These are phyloP conservation scores for Globisporangium perplexum DNA, from an alignment of 352 stramenopile species.

Conservation along the genomic window DNA sequence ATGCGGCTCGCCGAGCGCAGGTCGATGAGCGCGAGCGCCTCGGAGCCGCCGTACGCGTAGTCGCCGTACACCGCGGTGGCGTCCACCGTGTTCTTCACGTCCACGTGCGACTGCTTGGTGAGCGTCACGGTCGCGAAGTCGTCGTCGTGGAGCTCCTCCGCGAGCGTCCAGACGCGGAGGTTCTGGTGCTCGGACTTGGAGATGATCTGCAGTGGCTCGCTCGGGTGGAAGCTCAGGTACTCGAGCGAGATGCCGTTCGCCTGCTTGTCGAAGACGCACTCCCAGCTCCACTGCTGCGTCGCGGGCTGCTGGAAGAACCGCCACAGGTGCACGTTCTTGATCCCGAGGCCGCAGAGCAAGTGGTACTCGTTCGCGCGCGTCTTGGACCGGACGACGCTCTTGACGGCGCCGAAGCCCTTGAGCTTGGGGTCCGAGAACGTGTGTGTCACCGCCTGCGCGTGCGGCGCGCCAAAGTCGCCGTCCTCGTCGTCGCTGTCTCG, in stretches of 20 bases:
- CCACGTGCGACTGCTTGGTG: slow-evolving; percentile 60
- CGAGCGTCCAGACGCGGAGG: slow-evolving; percentile 76
- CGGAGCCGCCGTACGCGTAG: slow-evolving; percentile 65
- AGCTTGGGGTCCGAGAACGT: slow-evolving; percentile 80
- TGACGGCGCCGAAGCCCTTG: slow-evolving; percentile 78
- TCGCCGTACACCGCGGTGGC: slow-evolving; percentile 60
- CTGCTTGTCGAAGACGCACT: slow-evolving; percentile 85
- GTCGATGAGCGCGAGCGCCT: slow-evolving; percentile 64
- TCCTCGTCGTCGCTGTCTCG: slow-evolving; percentile 18
- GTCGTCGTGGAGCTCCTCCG: slow-evolving; percentile 38
- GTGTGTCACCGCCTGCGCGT: slow-evolving; percentile 49
- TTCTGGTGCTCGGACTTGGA: slow-evolving; percentile 86
- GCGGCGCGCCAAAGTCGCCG: slow-evolving; percentile 21
- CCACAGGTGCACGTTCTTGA: slow-evolving; percentile 87
- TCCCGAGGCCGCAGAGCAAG: slow-evolving; percentile 74
- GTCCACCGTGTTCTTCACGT: slow-evolving; percentile 74
- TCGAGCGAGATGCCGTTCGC: slow-evolving; percentile 84
- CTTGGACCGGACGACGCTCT: slow-evolving; percentile 41
- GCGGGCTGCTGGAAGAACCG: slow-evolving; percentile 55
- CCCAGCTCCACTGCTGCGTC: slow-evolving; percentile 52
- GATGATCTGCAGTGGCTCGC: slow-evolving; percentile 52
- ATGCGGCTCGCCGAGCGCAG: slow-evolving; percentile 46
- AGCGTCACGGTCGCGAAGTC: slow-evolving; percentile 26
- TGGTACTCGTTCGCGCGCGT: slow-evolving; percentile 62
- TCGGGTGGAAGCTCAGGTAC: slow-evolving; percentile 65